Conservation (phyloP, 1,284 basidiomycete genomes). For the Ganoderma sp. region DNA sequence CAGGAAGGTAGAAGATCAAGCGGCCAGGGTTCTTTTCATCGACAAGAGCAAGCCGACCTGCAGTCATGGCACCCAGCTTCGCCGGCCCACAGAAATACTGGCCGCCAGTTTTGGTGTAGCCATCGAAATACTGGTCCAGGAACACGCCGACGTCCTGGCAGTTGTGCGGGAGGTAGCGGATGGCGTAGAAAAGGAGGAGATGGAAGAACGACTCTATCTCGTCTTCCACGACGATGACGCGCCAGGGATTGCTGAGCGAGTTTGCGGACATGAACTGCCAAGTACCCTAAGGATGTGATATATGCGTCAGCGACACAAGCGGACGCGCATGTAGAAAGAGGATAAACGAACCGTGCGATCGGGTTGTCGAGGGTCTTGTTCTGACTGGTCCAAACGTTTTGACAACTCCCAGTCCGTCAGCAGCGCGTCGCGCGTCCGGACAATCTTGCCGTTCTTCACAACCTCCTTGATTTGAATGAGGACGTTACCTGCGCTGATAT, state of each 20-base stretch:
- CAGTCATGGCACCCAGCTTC: too few relatives aligned
- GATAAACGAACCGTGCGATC: too few relatives aligned
- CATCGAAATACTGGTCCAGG: constrained; percentile 24
- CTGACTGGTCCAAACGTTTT: neutral
- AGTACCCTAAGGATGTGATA: constrained; percentile 17
- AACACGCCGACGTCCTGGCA: constrained; percentile 16
- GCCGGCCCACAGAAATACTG: too few relatives aligned
- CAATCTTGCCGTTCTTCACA: neutral
- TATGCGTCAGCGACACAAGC: neutral
- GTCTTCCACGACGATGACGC: constrained; percentile 13
- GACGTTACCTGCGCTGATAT: constrained; percentile 26
- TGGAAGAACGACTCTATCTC: constrained; percentile 29
- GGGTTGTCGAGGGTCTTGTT: neutral
- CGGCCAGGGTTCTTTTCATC: too few relatives aligned
- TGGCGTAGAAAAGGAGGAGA: constrained; percentile 18
- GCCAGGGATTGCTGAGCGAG: constrained; percentile 4
- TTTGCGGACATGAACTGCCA: constrained; percentile 26
- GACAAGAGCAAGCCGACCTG: too few relatives aligned
- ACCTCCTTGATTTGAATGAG: constrained; percentile 6
- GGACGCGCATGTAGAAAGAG: too few relatives aligned
- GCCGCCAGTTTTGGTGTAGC: too few relatives aligned
- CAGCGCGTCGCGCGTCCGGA: neutral
- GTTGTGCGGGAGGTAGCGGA: constrained; percentile 23
- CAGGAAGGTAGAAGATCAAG: too few relatives aligned
- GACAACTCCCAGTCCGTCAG: constrained; percentile 29